Conservation (phyloP, 2,329 filamentous ascomycete species). For the Ceratocystis huliohia region DNA sequence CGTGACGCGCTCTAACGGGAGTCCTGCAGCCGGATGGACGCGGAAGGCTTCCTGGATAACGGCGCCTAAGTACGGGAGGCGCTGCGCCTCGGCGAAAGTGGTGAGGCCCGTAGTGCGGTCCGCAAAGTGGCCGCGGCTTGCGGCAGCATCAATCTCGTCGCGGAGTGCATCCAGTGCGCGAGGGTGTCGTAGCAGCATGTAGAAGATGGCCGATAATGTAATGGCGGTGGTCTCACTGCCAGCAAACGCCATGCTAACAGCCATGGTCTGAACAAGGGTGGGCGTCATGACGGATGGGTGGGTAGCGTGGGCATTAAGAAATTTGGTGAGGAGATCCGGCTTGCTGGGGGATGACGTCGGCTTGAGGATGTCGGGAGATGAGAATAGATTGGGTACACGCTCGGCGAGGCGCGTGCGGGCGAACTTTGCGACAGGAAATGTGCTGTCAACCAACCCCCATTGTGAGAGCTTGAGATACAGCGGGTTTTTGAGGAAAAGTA, state of each 20-base stretch:
- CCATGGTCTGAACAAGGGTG: conserved; percentile 55
- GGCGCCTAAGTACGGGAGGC: conserved; percentile 63
- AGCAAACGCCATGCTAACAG: conserved; percentile 59
- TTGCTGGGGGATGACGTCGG: conserved; percentile 30
- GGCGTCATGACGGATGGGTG: conserved; percentile 62
- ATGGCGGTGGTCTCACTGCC: conserved; percentile 73
- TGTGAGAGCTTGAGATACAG: conserved; percentile 55
- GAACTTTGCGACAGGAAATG: conserved; percentile 62
- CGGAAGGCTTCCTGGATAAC: conserved; percentile 68
- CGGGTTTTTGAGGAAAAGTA: conserved; percentile 61
- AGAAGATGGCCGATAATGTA: conserved; percentile 57
- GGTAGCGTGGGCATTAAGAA: conserved; percentile 53
- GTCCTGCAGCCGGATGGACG: conserved; percentile 58
- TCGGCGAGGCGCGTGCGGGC: conserved; percentile 55
- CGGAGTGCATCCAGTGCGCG: conserved; percentile 41
- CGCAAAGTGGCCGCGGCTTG: conserved; percentile 37
- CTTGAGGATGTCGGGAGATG: conserved; percentile 5
- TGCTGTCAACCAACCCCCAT: conserved; percentile 53
- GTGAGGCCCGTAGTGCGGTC: conserved; percentile 47
- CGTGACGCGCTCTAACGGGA: conserved; percentile 61
- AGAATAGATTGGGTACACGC: conserved; percentile 38
- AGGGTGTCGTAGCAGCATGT: conserved; percentile 56
- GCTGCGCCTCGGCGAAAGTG: conserved; percentile 56
- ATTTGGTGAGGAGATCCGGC: conserved; percentile 57
- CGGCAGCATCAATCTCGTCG: conserved; percentile 49